Conservation (phyloP, 805 yeast genomes). For the Schwanniomyces occidentalis region DNA sequence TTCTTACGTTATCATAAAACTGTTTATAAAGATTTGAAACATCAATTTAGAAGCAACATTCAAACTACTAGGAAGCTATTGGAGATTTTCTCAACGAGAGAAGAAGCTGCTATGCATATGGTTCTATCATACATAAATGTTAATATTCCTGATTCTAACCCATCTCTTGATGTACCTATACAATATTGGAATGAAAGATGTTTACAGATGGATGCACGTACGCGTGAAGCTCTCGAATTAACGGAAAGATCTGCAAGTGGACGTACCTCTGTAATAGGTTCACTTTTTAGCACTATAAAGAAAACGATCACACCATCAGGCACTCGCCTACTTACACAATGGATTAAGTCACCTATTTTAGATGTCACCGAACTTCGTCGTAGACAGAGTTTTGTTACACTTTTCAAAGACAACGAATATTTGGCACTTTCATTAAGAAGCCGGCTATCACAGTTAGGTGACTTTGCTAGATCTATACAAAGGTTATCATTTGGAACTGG, state of each 20-base stretch:
- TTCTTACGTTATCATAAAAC: constrained; percentile 54
- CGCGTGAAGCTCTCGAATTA: constrained; percentile 75
- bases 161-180: constrained; percentile 67
- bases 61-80: constrained; percentile 36
- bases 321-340: constrained; percentile 69
- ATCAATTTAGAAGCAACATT: constrained; percentile 30
- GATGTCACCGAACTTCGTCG: constrained; percentile 52
- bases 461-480: constrained; percentile 61
- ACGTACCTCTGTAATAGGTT: constrained; percentile 60
- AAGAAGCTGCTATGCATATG: constrained; percentile 60
- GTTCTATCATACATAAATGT: constrained; percentile 65
- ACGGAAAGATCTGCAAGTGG: constrained; percentile 50
- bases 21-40: constrained; percentile 29
- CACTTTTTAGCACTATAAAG: constrained; percentile 67
- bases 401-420: constrained; percentile 25
- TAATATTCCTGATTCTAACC: constrained; percentile 67
- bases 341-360: constrained; percentile 81
- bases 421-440: constrained; percentile 25
- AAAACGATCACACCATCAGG: constrained; percentile 83
- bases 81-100: constrained; percentile 40
- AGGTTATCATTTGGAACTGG: constrained; percentile 42
- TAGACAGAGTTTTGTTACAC: constrained; percentile 44
- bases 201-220: constrained; percentile 79
- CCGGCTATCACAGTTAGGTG: constrained; percentile 49
- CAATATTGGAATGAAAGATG: constrained; percentile 51